Conservation (phyloP, 163 green algal species). For the Scenedesmus sp. region DNA sequence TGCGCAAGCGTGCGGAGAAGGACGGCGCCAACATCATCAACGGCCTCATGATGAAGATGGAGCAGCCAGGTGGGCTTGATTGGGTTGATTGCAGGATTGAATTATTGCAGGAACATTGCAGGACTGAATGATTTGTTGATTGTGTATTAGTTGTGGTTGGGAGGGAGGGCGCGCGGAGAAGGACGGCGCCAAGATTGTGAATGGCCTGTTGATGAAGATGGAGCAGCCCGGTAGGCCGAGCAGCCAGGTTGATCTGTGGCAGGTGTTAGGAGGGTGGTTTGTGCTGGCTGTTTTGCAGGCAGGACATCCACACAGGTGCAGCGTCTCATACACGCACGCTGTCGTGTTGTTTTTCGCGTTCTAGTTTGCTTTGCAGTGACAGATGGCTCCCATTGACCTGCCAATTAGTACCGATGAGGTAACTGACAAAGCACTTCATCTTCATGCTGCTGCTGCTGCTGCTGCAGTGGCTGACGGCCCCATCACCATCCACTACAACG, state of each 20-base stretch:
- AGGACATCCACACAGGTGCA: no score
- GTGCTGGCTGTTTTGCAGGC: background rate
- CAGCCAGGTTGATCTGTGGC: no score
- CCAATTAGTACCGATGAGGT: no score
- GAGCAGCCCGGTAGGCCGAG: background rate
- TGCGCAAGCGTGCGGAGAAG: slow-evolving; percentile 91
- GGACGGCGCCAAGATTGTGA: background rate
- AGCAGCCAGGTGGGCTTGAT: slow-evolving; percentile 60
- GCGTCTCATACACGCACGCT: background rate
- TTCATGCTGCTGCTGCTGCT: background rate
- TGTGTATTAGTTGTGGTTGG: no score
- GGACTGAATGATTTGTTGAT: background rate
- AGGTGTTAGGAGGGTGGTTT: no score
- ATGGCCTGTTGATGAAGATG: background rate
- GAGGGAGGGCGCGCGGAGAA: no score
- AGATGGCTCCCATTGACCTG: background rate
- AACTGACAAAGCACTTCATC: background rate
- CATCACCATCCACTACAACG: slow-evolving; percentile 94
- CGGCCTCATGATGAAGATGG: slow-evolving; percentile 80
- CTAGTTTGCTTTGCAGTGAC: background rate
- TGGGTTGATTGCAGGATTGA: no score
- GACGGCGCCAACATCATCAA: slow-evolving; percentile 88
- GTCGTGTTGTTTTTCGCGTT: background rate
- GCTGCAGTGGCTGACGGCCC: slow-evolving; percentile 72
- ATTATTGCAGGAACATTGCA: background rate